Conservation (phyloP, 768 basidiomycete genomes). For the Suillus brevipes region DNA sequence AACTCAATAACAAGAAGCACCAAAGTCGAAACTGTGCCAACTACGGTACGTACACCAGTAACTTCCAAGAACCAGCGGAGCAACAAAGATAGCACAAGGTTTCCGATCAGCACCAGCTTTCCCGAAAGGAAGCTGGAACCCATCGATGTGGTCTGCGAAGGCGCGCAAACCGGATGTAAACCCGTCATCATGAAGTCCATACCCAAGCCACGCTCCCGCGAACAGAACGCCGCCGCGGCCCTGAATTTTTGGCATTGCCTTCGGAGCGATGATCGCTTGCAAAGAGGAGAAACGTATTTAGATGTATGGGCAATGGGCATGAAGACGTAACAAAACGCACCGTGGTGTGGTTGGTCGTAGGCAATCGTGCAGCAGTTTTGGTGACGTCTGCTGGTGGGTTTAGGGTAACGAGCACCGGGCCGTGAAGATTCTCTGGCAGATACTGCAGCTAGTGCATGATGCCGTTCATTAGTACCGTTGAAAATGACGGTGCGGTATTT, state of each 20-base stretch:
- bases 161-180: constrained; percentile 50
- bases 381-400: constrained; percentile 57
- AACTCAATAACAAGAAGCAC: constrained; percentile 3
- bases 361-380: constrained; percentile 50
- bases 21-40: constrained; percentile 31
- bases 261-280: constrained; percentile 57
- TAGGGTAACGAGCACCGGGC: constrained; percentile 69
- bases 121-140: constrained; percentile 42
- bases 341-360: constrained; percentile 66
- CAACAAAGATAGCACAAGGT: constrained; percentile 24
- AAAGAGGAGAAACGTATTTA: not conserved
- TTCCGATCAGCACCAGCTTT: constrained; percentile 40
- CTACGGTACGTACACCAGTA: constrained; percentile 31
- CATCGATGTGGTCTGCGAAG: constrained; percentile 28
- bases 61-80: constrained; percentile 35
- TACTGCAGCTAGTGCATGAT: constrained; percentile 75
- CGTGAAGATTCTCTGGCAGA: constrained; percentile 52
- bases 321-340: constrained; percentile 29
- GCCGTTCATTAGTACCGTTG: not conserved
- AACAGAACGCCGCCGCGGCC: constrained; percentile 57
- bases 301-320: constrained; percentile 1
- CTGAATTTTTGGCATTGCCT: constrained; percentile 57
- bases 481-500: not conserved
- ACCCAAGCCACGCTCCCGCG: constrained; percentile 67
- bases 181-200: constrained; percentile 84